Evolutionary conservation across 306 rosid genomes (phyloP), one percentile per base, ranked within the genome.

Genomic region (Parietaria judaica): DNA sequence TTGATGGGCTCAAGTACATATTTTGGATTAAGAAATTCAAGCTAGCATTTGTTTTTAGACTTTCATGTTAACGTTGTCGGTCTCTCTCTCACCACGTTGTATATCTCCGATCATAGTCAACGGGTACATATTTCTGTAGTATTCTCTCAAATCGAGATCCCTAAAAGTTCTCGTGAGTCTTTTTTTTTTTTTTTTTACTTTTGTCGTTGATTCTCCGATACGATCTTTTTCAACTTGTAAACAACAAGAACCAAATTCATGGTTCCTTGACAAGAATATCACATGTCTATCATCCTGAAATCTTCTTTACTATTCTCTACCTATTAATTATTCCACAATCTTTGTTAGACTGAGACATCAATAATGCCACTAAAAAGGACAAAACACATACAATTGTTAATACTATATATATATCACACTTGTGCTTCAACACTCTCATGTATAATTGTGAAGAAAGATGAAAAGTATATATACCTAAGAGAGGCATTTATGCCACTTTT

Each of bases 401-500:
- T n/a, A n/a, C n/a, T n/a, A n/a, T 3, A 45, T 7, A 54, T 4
- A 36, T 0, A 1, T 23, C 31, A 23, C 31, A 23, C 31, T 23
- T 23, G 31, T 23, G 31, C 31, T 23, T 23, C 31, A 23, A 23
- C 31, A 23, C 31, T 23, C 31, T 23, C 31, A 9, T 51, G 38
- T 53, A 14, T 46, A 68, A 11, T 44, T 1, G 61, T 52, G 37
- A 62, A 8, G 41, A 7, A 62, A 8, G 41, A 7, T 15, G 52
- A 59, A 14, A 58, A 65, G 56, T 46, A 62, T n/a, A 38, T 34
- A 50, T 60, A 23, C 62, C 52, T 4, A 80, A 39, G 63, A 37
- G 59, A 64, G 55, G 66, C 57, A 11, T 54, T 39, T 51, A 17
- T 44, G 2, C 23, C 37, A 55, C 36, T 11, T 58, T 41, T 41